Evolutionary conservation across 257 asterid species (phyloP), one percentile per base, ranked within the genome.

Genomic region (Hygrophila difformis): DNA sequence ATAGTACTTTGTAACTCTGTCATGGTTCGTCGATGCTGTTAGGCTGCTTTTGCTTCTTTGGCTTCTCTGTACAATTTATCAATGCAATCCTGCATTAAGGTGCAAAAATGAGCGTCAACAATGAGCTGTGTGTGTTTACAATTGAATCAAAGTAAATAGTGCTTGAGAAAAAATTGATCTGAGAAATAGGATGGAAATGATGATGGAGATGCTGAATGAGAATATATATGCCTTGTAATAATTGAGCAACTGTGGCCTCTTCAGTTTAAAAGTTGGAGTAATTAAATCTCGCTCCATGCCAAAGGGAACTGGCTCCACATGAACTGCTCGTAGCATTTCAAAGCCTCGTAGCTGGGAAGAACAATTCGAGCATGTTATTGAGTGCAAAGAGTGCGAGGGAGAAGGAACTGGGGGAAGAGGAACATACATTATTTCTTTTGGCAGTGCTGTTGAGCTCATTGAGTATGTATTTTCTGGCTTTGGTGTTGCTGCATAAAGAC

Each of bases 251-350:
- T 79, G 96, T 18, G 91, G 94, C 69, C 98, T 71, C 76, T 79
- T 89, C 33, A 82, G 94, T 60, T 89, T 89, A 67, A 85, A 82
- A 5, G 98, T 89, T 0, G 98, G 94, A 37, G 98, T 89, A 11
- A 89, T 47, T 6, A 82, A 62, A 35, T 89, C 94, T 13, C 98
- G 71, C 20, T 76, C 92, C 18, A 82, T 67, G 73, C 82, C 92
- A 15, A 89, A 85, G 26, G 93, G 93, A 17, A 60, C 26, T 1
- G 94, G 70, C 72, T 89, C 98, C 39, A 89, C 60, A 66, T 74
- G 86, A 16, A 89, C 74, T 3, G 70, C 84, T 60, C 60, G 70
- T 51, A 88, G 35, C 93, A 81, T 72, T 62, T 89, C 98, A 41
- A 82, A 89, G 2, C 98, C 96, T 19, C 88, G 93, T 47, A 88